These are phyloP conservation scores for Protomyces inouyei DNA, from an alignment of 1,139 yeast genomes.

Conservation along the genomic window DNA sequence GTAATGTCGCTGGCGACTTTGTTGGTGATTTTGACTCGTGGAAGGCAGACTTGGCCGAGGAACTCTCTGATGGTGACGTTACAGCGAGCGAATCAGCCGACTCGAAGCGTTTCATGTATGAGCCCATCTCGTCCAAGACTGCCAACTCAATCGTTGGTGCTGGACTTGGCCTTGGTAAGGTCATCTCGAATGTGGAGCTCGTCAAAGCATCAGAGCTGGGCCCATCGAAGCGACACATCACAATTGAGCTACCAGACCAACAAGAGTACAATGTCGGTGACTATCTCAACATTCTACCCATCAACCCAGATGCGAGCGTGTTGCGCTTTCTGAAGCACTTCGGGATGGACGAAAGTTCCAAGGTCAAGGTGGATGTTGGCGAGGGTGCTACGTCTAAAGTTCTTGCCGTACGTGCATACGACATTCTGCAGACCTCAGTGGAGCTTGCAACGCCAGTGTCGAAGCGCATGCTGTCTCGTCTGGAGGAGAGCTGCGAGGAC, in stretches of 20 bases:
- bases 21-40: constrained; percentile 25
- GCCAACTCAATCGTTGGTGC: background rate
- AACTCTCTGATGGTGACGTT: background rate
- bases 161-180: constrained; percentile 4
- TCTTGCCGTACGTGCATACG: constrained; percentile 15
- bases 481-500: constrained; percentile 4
- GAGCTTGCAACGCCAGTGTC: constrained; percentile 21
- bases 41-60: constrained; percentile 15
- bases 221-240: constrained; percentile 21
- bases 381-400: constrained; percentile 2
- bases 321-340: constrained; percentile 15
- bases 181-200: constrained; percentile 3
- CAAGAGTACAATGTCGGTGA: constrained; percentile 22
- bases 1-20: constrained; percentile 26
- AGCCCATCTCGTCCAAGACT: constrained; percentile 14
- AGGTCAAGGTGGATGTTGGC: constrained; percentile 8
- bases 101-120: constrained; percentile 3
- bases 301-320: constrained; percentile 19
- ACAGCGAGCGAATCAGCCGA: background rate
- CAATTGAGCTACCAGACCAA: constrained; percentile 15
- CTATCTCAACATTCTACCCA: constrained; percentile 24
- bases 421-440: constrained; percentile 11
- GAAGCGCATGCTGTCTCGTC: constrained; percentile 4
- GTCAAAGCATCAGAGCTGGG: constrained; percentile 8
- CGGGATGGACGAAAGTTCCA: constrained; percentile 17